phyloP scores from a whole-genome alignment of 495 filamentous ascomycete species.

The Aspergillus ostianus region DNA sequence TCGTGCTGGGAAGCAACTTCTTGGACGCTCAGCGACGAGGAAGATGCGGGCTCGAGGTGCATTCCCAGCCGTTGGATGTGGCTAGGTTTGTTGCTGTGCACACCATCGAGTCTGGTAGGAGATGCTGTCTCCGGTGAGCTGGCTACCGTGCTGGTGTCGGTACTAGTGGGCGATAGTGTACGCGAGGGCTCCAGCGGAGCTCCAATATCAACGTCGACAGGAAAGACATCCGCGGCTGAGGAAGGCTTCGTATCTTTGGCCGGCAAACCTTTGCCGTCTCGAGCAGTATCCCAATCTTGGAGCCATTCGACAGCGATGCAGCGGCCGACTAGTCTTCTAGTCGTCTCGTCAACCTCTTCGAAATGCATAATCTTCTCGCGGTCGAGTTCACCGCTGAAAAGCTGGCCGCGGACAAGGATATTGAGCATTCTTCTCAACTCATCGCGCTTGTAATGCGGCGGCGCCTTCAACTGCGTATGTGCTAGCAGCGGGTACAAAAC shows the following conservation, averaged over 20 bases:
- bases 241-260: conserved; percentile 5
- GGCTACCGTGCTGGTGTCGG: conserved; percentile 40
- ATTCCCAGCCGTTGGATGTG: conserved; percentile 41
- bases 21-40: conserved; percentile 62
- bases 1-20: conserved; percentile 78
- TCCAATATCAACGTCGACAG: conserved; percentile 24
- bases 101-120: conserved; percentile 24
- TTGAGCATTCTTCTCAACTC: conserved; percentile 74
- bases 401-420: conserved; percentile 53
- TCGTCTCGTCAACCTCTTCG: conserved; percentile 87
- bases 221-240: conserved; percentile 5
- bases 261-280: conserved; percentile 2
- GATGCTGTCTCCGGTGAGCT: conserved; percentile 32
- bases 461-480: conserved; percentile 82
- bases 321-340: conserved; percentile 74
- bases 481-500: conserved; percentile 87
- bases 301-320: conserved; percentile 87
- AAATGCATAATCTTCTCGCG: conserved; percentile 69
- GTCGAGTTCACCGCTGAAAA: conserved; percentile 33
- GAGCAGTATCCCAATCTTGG: conserved; percentile 26
- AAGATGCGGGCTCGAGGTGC: conserved; percentile 44
- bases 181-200: conserved; percentile 28
- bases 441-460: conserved; percentile 89
- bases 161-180: conserved; percentile 47
- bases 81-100: conserved; percentile 23